Base-by-base conservation (phyloP, 192 early-diverging fungal genomes). In the Funneliformis mosseae region DNA sequence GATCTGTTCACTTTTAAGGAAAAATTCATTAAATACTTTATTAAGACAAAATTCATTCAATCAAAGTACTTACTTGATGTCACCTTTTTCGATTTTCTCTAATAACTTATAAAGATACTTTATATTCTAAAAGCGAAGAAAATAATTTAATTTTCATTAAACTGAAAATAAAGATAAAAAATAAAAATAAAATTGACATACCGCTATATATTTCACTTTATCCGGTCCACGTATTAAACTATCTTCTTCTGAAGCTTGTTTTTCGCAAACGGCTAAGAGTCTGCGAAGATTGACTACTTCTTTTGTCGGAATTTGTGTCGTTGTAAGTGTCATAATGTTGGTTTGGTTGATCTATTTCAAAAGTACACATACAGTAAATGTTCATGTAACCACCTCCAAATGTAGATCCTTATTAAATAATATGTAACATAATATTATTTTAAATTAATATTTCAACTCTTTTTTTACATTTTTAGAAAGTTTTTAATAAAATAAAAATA, bases 201-300 rank as follows among this genome's bases (percentile, higher is more conserved):
- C 78, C 25, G 67, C 50, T 27, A 79, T 21, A 60, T 41, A 79
- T 79, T 79, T 79, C 67, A 70, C 25, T 60, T 79, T 79, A 39
- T 79, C 68, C 41, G 78, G 55, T 10, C 78, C 78, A 70, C 67
- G 78, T 59, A 68, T 79, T 71, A 79, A 70, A 27, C 78, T 68
- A 66, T 63, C 64, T 79, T 79, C 66, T 59, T 79, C 41, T 11
- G 78, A 68, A 10, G 41, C 67, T 41, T 70, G 78, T 45, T 50
- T 59, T 39, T 79, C 78, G 41, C 78, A 79, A 46, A 79, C 78
- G 33, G 48, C 3, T 25, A 79, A 60, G 9, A 79, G 67, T 23
- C 78, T 59, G 16, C 62, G 66, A n/a, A 79, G 68, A 59, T 79
- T 79, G 7, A 79, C 68, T 59, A 71, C 78, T 3, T 43, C n/a